phyloP scores from a whole-genome alignment of 108 stramenopile species.

The Schizochytrium sp. region DNA sequence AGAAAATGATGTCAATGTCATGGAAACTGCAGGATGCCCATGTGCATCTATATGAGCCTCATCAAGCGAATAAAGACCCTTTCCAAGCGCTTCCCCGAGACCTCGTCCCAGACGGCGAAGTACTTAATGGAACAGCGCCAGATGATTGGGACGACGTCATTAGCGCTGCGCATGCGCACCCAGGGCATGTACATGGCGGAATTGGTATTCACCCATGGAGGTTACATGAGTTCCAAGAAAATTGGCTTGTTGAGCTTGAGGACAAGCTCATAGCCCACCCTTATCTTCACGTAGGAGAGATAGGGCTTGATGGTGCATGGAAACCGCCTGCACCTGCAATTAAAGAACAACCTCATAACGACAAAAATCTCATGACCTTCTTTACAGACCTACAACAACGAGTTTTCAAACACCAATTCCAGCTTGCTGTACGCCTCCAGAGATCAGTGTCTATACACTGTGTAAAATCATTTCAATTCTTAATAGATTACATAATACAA shows the following conservation, averaged over 20 bases:
- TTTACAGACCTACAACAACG: background rate
- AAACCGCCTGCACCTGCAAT: background rate
- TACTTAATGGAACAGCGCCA: slow-evolving; percentile 14
- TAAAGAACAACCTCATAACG: background rate
- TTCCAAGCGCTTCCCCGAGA: background rate
- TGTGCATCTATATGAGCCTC: background rate
- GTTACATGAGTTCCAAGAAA: background rate
- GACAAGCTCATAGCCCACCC: background rate
- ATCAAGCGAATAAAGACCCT: background rate
- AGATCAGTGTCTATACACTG: slow-evolving; percentile 24
- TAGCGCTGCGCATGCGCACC: background rate
- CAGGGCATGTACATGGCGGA: background rate
- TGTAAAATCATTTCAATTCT: background rate
- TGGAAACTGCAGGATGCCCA: background rate
- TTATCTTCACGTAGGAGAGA: background rate
- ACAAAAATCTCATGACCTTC: background rate
- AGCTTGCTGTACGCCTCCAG: background rate
- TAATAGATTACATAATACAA: background rate
- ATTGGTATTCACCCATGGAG: slow-evolving; percentile 13
- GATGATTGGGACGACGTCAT: slow-evolving; percentile 15
- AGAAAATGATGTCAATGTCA: no score
- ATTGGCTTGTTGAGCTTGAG: slow-evolving; percentile 4
- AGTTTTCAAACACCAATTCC: slow-evolving; percentile 26
- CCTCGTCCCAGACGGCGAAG: background rate
- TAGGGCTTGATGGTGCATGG: slow-evolving; percentile 12